Evolutionary conservation across 352 stramenopile genomes (phyloP).

Genomic region (Phytophthora citricola): DNA sequence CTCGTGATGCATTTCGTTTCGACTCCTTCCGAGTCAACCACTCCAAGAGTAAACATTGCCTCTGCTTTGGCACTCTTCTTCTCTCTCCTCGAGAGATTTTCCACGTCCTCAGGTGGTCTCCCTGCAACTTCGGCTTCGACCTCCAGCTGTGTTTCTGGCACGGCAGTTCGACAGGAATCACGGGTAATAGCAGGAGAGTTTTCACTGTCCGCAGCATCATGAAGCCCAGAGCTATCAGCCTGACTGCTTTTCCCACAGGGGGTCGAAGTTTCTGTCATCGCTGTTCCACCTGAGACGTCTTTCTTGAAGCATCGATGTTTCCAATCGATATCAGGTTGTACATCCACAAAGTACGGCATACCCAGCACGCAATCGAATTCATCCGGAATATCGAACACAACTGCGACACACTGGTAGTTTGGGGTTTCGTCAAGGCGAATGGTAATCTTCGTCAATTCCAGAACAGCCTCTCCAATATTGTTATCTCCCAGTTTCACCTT

Average conservation of each 20-base stretch:
- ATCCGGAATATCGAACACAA: conserved; percentile 19
- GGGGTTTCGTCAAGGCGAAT: not conserved
- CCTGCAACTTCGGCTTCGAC: conserved; percentile 5
- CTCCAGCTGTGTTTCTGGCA: conserved; percentile 16
- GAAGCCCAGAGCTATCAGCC: not conserved
- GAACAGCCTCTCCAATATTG: conserved; percentile 14
- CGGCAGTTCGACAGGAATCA: conserved; percentile 16
- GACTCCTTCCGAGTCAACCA: conserved; percentile 14
- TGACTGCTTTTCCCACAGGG: conserved; percentile 10
- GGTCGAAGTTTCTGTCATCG: conserved; percentile 5
- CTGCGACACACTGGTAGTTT: conserved; percentile 9
- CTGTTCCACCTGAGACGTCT: conserved; percentile 4
- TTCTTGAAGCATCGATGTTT: conserved; percentile 15
- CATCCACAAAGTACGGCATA: conserved; percentile 20
- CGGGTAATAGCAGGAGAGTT: conserved; percentile 4
- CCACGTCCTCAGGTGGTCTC: conserved; percentile 9
- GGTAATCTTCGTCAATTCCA: conserved; percentile 14
- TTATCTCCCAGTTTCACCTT: conserved; percentile 20
- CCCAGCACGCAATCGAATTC: conserved; percentile 11
- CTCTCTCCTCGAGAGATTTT: conserved; percentile 12
- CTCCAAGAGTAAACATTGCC: conserved; percentile 1
- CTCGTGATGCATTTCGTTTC: conserved; percentile 27
- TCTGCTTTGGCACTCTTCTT: conserved; percentile 10
- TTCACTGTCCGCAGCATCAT: conserved; percentile 4
- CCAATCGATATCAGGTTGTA: conserved; percentile 16